Percentiles rank a stretch among this genome's conserved stretches.
Conservation (phyloP, 2,329 filamentous ascomycete species). For the Ophiostoma triangulosporum region DNA sequence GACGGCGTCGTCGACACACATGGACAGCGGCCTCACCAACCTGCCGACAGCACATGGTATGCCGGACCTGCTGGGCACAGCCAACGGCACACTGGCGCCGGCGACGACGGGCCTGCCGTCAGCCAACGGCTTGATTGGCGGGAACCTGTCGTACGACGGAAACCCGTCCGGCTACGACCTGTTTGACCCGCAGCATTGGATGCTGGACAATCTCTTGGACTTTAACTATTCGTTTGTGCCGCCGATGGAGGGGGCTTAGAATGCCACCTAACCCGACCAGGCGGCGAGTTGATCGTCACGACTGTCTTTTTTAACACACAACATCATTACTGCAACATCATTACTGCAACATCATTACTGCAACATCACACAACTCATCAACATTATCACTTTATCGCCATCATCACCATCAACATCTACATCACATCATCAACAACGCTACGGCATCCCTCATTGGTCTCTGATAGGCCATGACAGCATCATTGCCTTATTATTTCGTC, state of each 20-base stretch:
- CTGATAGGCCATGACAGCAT: too few relatives aligned
- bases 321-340: too few relatives aligned
- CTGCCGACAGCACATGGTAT: conserved; percentile 21
- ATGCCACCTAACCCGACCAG: background rate
- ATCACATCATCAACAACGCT: too few relatives aligned
- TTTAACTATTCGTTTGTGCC: conserved; percentile 53
- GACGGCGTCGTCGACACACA: conserved; percentile 52
- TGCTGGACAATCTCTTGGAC: conserved; percentile 73
- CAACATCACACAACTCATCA: background rate
- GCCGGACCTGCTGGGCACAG: conserved; percentile 33
- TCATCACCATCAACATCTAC: too few relatives aligned
- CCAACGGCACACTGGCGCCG: conserved; percentile 40
- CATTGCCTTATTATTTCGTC: background rate
- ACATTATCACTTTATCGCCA: background rate
- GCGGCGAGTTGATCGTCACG: background rate
- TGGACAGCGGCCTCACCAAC: conserved; percentile 45
- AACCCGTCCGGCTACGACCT: conserved; percentile 53
- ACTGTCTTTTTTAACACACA: too few relatives aligned
- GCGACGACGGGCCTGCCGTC: conserved; percentile 31
- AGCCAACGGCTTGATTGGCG: conserved; percentile 32
- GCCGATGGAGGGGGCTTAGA: conserved; percentile 36
- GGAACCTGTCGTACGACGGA: conserved; percentile 45
- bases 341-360: background rate
- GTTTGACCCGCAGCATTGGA: conserved; percentile 88
- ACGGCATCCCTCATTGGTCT: too few relatives aligned